Evolutionary conservation across 2,329 filamentous ascomycete genomes (phyloP), one percentile per base, ranked within the genome.

Genomic region (Hypoxylon sp.): DNA sequence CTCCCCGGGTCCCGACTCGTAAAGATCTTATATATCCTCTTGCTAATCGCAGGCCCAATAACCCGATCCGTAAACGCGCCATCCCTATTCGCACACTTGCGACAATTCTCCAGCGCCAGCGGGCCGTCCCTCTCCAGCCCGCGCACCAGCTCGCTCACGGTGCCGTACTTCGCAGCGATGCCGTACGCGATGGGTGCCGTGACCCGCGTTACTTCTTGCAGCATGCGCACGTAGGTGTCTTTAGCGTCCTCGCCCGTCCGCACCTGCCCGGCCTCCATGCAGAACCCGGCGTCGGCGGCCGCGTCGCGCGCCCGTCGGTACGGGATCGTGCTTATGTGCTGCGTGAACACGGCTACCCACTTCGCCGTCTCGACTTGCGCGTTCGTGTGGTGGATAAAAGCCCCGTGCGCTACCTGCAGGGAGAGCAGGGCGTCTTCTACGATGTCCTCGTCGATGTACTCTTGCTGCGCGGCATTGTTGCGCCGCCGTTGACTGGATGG

Each of bases 211-310:
- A 94, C 88, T 79, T 94, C 90, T 79, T 94, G 90, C 55, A 96
- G 81, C 92, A 95, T 93, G 70, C 88, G 88, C 48, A 89, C 82
- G 70, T 91, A 95, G 0, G 90, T 93, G 73, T 94, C 92, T 5
- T 81, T 78, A 1, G 85, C 80, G 47, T 88, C 86, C 29, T 91
- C 87, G 29, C 92, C 92, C 0, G 89, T 87, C 60, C 88, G 88
- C 46, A 95, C 91, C 79, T 95, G 92, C 0, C 92, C 92, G 0
- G 84, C 83, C 58, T 93, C 92, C 91, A 94, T 94, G 80, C 92
- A 94, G 77, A 95, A 95, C 0, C 87, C 84, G 1, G 88, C 89
- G 11, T 85, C 83, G 1, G 86, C 83, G 53, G 80, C 78, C 35
- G 80, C 78, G 61, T 88, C 86, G 22, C 81, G 80, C 72, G 85